Conservation (phyloP, 2,329 filamentous ascomycete species). For the Botryotinia narcissicola region DNA sequence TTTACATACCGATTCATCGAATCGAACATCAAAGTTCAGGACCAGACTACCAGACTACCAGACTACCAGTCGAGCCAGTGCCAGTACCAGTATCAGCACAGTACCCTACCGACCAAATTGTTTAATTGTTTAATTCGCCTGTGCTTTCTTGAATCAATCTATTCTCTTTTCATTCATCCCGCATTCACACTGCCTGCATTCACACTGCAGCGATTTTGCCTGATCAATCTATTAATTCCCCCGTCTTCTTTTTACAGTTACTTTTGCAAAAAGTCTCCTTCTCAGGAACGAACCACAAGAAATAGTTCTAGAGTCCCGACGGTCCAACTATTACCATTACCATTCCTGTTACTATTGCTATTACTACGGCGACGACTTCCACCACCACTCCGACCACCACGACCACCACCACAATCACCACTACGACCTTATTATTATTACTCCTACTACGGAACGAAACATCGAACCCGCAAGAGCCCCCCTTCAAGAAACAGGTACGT, state of each 20-base stretch:
- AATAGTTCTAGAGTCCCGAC: not conserved
- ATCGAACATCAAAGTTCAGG: not conserved
- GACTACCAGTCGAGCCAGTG: not conserved
- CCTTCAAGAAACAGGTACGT: conserved; percentile 3
- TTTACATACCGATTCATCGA: not conserved
- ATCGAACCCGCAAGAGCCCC: not conserved
- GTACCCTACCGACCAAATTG: not conserved
- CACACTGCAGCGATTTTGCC: conserved; percentile 35
- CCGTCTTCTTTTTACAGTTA: conserved; percentile 31
- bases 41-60: not conserved
- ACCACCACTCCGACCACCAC: not conserved
- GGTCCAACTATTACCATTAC: not conserved
- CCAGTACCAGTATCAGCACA: conserved; percentile 21
- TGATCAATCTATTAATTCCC: conserved; percentile 39
- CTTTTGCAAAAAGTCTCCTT: conserved; percentile 15
- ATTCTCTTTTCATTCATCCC: conserved; percentile 38
- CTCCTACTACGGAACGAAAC: not conserved
- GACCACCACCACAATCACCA: not conserved
- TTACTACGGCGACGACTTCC: accelerated
- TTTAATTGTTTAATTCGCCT: conserved; percentile 26
- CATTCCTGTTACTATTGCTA: accelerated
- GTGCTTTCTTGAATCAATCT: conserved; percentile 35
- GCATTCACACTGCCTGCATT: conserved; percentile 34
- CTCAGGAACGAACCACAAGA: conserved; percentile 24
- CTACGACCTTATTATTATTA: not conserved